Base-by-base conservation (phyloP, 495 filamentous ascomycete genomes). In the Aspergillus cavernicola region DNA sequence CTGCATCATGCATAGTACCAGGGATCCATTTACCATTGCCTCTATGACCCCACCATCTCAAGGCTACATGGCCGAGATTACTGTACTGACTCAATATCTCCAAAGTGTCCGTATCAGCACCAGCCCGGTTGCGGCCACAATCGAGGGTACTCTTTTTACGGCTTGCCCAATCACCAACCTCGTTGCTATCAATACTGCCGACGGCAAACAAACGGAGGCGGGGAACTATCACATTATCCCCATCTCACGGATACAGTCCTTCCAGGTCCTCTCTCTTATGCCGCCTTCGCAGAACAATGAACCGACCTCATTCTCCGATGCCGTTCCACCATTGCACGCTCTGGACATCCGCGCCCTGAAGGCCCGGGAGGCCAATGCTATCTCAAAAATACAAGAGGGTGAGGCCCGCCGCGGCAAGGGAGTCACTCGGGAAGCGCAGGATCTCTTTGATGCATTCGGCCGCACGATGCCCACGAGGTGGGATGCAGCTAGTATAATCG, bases 131-230 rank as follows among this genome's bases (percentile, higher is more conserved):
- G 71, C 68, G 28, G 69, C 70, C 46, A 81, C 70, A 26, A 66
- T 82, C 46, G 83, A 87, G 66, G 85, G 85, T 50, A 81, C 73
- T 13, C 74, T 89, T 42, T 87, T 82, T 65, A 84, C 85, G n/a
- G 80, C 80, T 46, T 83, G 80, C 62, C 81, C 84, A 29, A 73
- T 82, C 62, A 85, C 83, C 46, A 84, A 84, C 66, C 76, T 85
- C 18, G 70, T 89, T 50, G 79, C 81, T 10, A 74, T 88, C 57
- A 79, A 85, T 68, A 80, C 75, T 43, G 55, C 69, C 46, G 67
- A 78, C 32, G 49, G 63, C 9, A 71, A 75, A 44, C 63, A 70
- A 50, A 53, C 64, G 8, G 70, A 73, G 56, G 67, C 69, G n/a
- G 77, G 78, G 36, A 80, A 85, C 59, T 85, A 84, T 63, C 83